phyloP scores from a whole-genome alignment of 768 basidiomycete species.

The Russula vinacea region DNA sequence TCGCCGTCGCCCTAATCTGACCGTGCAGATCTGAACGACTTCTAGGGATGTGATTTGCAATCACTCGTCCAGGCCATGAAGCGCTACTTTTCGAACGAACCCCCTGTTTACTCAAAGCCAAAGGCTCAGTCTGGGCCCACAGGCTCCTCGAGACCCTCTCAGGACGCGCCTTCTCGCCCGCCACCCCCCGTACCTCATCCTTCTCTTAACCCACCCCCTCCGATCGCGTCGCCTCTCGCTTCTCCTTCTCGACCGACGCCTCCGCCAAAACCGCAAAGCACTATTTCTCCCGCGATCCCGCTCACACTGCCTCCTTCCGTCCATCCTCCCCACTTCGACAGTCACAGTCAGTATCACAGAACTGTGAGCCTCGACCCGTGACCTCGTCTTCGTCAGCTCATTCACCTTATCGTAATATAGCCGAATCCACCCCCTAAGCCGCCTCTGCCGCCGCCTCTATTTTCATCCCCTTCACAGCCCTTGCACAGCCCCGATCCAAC shows the following conservation, averaged over 20 bases:
- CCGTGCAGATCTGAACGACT: conserved; percentile 20
- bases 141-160: conserved; percentile 29
- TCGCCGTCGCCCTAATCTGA: conserved; percentile 29
- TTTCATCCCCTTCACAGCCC: conserved; percentile 31
- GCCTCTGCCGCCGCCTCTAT: conserved; percentile 44
- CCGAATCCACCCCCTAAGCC: conserved; percentile 31
- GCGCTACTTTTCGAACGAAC: conserved; percentile 75
- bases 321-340: conserved; percentile 6
- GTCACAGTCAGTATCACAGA: conserved; percentile 22
- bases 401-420: conserved; percentile 29
- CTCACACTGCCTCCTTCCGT: conserved; percentile 2
- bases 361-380: conserved; percentile 21
- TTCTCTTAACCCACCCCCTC: conserved; percentile 16
- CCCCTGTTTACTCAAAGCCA: conserved; percentile 89
- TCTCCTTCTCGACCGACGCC: conserved; percentile 31
- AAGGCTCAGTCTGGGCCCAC: conserved; percentile 36
- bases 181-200: conserved; percentile 29
- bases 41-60: conserved; percentile 72
- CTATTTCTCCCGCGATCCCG: conserved; percentile 16
- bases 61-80: conserved; percentile 75
- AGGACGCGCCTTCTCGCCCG: conserved; percentile 29
- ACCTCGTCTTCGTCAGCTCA: conserved; percentile 23
- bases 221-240: conserved; percentile 23
- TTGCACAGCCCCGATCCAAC: conserved; percentile 25
- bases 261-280: conserved; percentile 21